These are phyloP conservation scores for Arthrobotrys conoides DNA, from an alignment of 2,329 filamentous ascomycete species.

Conservation along the genomic window DNA sequence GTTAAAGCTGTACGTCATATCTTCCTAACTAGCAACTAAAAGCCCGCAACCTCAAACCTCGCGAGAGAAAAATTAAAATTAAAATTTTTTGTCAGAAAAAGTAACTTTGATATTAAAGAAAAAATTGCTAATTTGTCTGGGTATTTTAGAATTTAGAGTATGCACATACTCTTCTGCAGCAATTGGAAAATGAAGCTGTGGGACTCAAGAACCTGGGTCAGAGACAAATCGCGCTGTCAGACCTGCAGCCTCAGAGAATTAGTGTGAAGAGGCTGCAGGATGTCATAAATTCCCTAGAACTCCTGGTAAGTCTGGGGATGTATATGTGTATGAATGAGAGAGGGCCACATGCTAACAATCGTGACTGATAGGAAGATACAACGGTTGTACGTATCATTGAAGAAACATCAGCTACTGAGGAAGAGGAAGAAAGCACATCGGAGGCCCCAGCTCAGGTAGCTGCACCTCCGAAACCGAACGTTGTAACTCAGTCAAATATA, in stretches of 20 bases:
- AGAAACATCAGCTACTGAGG: slow-evolving; percentile 24
- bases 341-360: not conserved
- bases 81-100: too few relatives aligned
- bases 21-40: slow-evolving; percentile 17
- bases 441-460: slow-evolving; percentile 7
- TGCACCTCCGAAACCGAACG: slow-evolving; percentile 20
- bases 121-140: not conserved
- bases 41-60: not conserved
- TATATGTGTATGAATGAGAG: not conserved
- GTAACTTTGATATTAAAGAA: not conserved
- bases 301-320: slow-evolving; percentile 28
- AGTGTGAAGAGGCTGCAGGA: slow-evolving; percentile 44
- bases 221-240: slow-evolving; percentile 47
- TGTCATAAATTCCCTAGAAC: slow-evolving; percentile 30
- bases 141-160: slow-evolving; percentile 54
- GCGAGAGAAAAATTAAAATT: not conserved
- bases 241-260: slow-evolving; percentile 47
- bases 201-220: slow-evolving; percentile 49
- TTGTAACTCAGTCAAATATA: slow-evolving; percentile 9
- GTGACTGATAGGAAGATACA: slow-evolving; percentile 46
- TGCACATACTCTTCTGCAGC: slow-evolving; percentile 43
- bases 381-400: slow-evolving; percentile 52
- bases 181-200: slow-evolving; percentile 39
- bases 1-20: slow-evolving; percentile 59
- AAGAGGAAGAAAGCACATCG: not conserved